phyloP scores from a whole-genome alignment of 108 stramenopile genomes.

The Discostella stelligeroides region DNA sequence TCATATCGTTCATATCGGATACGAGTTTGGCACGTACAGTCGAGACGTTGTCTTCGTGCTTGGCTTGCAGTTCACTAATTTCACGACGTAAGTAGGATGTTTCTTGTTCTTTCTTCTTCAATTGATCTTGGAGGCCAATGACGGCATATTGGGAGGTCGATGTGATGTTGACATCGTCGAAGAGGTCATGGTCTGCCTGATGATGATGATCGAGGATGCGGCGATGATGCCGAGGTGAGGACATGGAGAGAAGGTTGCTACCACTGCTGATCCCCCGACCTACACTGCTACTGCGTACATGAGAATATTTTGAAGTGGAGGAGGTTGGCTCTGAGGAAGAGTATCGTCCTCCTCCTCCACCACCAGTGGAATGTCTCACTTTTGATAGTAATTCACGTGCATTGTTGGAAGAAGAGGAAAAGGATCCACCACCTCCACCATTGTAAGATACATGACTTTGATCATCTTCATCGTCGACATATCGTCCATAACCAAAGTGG shows the following conservation, averaged over 20 bases:
- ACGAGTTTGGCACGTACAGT: constrained; percentile 25
- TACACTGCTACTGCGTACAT: not conserved
- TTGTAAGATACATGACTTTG: too few species aligned
- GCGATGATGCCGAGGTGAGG: not conserved
- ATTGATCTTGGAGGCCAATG: constrained; percentile 34
- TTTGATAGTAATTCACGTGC: too few species aligned
- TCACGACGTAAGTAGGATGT: constrained; percentile 10
- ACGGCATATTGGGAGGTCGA: constrained; percentile 22
- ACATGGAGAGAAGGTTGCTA: not conserved
- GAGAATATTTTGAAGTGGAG: too few species aligned
- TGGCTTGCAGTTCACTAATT: constrained; percentile 4
- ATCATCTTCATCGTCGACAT: too few species aligned
- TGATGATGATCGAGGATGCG: not conserved
- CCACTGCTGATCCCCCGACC: not conserved
- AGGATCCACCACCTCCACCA: too few species aligned
- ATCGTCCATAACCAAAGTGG: too few species aligned
- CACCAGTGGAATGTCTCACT: constrained; percentile 14
- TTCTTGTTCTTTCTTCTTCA: constrained; percentile 22
- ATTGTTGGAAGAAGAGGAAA: too few species aligned
- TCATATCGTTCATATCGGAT: constrained; percentile 38
- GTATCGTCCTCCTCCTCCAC: constrained; percentile 9
- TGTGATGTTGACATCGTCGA: not conserved
- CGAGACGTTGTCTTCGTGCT: constrained; percentile 21
- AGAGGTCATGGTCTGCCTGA: not conserved
- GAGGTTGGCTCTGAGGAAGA: not conserved